phyloP scores from a whole-genome alignment of 176 grass and related monocot species.

The Avena insularis region DNA sequence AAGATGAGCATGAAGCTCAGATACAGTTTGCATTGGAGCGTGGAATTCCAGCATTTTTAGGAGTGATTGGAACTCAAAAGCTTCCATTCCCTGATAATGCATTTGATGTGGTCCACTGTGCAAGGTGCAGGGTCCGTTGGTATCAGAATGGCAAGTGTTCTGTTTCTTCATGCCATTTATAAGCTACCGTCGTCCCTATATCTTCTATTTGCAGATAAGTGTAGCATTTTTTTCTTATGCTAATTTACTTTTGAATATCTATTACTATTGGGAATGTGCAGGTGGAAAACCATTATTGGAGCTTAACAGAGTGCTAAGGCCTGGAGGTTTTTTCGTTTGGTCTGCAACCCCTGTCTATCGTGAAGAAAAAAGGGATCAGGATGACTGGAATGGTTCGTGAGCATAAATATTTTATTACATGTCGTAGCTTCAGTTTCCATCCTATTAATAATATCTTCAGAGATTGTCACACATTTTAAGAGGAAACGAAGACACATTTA shows the following conservation, averaged over 20 bases:
- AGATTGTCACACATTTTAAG: neutral
- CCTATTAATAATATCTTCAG: neutral
- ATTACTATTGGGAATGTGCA: constrained; percentile 43
- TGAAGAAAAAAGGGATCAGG: constrained; percentile 70
- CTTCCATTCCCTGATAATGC: constrained; percentile 87
- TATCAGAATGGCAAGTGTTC: constrained; percentile 68
- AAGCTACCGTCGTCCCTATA: neutral
- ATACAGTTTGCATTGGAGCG: constrained; percentile 96
- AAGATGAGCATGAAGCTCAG: constrained; percentile 97
- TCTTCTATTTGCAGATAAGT: neutral
- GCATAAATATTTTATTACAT: constrained; percentile 15
- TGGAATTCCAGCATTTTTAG: constrained; percentile 89
- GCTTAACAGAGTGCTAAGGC: constrained; percentile 89
- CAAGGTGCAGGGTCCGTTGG: constrained; percentile 92
- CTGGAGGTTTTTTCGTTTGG: constrained; percentile 92
- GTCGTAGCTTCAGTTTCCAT: neutral
- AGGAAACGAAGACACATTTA: neutral
- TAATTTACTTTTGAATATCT: neutral
- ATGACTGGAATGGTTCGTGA: constrained; percentile 79
- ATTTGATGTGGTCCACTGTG: constrained; percentile 89
- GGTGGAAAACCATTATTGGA: constrained; percentile 90
- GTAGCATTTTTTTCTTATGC: neutral
- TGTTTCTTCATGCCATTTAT: constrained; percentile 28
- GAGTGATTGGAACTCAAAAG: constrained; percentile 83
- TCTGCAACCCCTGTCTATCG: constrained; percentile 97